These are phyloP conservation scores for Geoglossum glabrum DNA, from an alignment of 495 filamentous ascomycete genomes.

Conservation along the genomic window DNA sequence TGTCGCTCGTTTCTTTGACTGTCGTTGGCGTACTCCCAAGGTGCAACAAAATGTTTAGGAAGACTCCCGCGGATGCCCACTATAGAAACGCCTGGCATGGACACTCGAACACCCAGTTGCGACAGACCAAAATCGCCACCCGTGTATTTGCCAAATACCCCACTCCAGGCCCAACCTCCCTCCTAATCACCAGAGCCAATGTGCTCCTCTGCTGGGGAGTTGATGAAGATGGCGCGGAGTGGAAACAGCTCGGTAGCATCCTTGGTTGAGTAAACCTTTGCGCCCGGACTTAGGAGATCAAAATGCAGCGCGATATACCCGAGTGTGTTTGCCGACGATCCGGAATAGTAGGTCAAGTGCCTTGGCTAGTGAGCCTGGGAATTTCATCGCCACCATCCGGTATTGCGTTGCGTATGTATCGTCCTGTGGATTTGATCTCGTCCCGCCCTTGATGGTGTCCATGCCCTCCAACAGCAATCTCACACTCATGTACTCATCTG, in stretches of 20 bases:
- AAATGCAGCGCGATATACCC: not conserved
- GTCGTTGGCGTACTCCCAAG: not conserved
- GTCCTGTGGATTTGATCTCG: not conserved
- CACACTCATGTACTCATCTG: too few relatives aligned
- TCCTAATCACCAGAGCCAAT: not conserved
- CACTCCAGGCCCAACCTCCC: not conserved
- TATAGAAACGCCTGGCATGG: not conserved
- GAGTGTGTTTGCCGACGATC: not conserved
- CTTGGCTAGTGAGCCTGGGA: not conserved
- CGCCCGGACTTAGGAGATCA: not conserved
- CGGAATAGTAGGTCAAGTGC: not conserved
- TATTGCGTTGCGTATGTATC: not conserved
- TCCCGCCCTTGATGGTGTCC: not conserved
- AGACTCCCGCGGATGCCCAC: not conserved
- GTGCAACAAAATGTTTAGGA: not conserved
- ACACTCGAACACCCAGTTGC: conserved; percentile 1
- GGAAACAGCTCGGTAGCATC: not conserved
- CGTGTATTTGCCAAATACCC: not conserved
- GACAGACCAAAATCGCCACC: not conserved
- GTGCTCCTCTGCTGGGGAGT: not conserved
- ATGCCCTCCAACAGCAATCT: not conserved
- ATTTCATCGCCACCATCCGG: not conserved
- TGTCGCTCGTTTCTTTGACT: not conserved
- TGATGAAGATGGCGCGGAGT: not conserved
- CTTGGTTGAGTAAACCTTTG: not conserved